Evolutionary conservation across 1,139 yeast genomes (phyloP).

Genomic region (Kodamaea arcana): DNA sequence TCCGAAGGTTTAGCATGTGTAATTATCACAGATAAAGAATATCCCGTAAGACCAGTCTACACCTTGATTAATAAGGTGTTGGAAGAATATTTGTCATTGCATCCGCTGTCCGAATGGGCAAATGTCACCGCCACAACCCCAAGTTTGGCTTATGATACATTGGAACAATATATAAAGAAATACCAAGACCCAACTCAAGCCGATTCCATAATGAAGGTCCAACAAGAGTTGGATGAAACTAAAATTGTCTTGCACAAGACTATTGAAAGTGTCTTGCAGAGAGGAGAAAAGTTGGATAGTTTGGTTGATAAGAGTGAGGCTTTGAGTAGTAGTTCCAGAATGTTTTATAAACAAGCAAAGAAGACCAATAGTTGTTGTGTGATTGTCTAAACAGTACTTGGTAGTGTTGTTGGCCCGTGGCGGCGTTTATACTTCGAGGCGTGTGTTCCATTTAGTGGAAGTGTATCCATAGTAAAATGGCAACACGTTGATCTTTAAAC

Average conservation of each 20-base stretch:
- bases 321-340: conserved; percentile 78
- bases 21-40: conserved; percentile 87
- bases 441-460: too few species aligned
- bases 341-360: conserved; percentile 96
- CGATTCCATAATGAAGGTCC: conserved; percentile 94
- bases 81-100: conserved; percentile 84
- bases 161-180: conserved; percentile 68
- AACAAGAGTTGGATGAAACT: conserved; percentile 96
- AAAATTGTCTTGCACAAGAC: conserved; percentile 95
- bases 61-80: conserved; percentile 83
- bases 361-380: conserved; percentile 96
- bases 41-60: conserved; percentile 97
- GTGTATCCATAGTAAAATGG: too few species aligned
- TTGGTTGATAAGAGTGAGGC: conserved; percentile 95
- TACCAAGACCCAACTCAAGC: conserved; percentile 98
- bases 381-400: too few species aligned
- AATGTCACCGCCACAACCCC: conserved; percentile 47
- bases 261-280: conserved; percentile 86
- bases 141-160: conserved; percentile 51
- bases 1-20: conserved; percentile 94
- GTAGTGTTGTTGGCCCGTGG: too few species aligned
- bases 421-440: too few species aligned
- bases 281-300: conserved; percentile 94
- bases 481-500: too few species aligned
- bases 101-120: conserved; percentile 73